Conservation (phyloP, 1,284 basidiomycete species). For the Anthracocystis panici-leucophaei region DNA sequence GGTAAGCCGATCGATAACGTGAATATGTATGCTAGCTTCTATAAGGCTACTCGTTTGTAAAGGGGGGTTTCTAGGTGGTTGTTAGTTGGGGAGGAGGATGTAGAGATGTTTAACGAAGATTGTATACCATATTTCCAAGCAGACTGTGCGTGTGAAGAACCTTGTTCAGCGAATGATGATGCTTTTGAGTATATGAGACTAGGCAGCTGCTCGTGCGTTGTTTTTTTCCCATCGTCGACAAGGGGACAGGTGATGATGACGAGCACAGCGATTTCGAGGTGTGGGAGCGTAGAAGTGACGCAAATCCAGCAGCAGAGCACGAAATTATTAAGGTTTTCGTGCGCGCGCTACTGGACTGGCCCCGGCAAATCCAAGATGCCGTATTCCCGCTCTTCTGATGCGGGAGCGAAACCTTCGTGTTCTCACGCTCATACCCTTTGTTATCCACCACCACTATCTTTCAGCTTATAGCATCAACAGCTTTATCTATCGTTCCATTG, state of each 20-base stretch:
- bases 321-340: slow-evolving; percentile 2
- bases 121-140: slow-evolving; percentile 4
- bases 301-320: slow-evolving; percentile 34
- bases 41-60: slow-evolving; percentile 67
- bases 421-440: not conserved
- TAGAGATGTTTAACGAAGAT: not conserved
- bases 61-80: not conserved
- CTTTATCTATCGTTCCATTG: too few relatives aligned
- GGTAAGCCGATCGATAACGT: slow-evolving; percentile 75
- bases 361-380: slow-evolving; percentile 9
- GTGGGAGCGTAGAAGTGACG: slow-evolving; percentile 13
- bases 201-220: not conserved
- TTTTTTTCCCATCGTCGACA: too few relatives aligned
- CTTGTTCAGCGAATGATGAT: not conserved
- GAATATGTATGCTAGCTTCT: slow-evolving; percentile 75
- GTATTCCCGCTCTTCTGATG: not conserved
- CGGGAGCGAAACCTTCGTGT: not conserved
- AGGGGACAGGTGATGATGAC: not conserved
- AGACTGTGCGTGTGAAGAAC: not conserved
- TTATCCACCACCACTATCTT: too few relatives aligned
- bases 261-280: not conserved
- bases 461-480: too few relatives aligned
- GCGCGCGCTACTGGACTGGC: slow-evolving; percentile 26
- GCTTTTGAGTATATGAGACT: not conserved
- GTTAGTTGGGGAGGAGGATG: too few relatives aligned